Base-by-base conservation (phyloP, 352 stramenopile species). In the Phytophthora agathidicida region DNA sequence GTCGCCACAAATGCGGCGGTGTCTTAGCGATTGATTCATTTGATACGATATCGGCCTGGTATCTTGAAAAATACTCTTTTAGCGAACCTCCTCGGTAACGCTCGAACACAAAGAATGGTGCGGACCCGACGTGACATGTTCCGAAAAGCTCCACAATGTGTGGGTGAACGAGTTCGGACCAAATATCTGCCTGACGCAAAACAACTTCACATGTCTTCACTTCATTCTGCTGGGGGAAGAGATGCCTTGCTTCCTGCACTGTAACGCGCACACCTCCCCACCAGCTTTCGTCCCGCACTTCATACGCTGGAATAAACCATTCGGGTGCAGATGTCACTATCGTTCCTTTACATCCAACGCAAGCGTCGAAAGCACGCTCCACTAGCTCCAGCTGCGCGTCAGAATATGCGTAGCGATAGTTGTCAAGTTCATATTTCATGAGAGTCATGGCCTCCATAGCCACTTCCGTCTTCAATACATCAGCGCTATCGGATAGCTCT, bases 121-220 rank as follows among this genome's bases (percentile, higher is more conserved):
- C 17, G 3, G 33, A 28, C 3, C 45, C 60, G 5, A 67, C 44
- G 24, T 74, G 60, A 2, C 48, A 74, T 8, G 65, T 60, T 1
- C 65, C 65, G 28, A 69, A 73, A 31, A 74, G 60, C 17, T 74
- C 65, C 16, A 70, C 48, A 6, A 74, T 27, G 24, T 74, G 65
- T 1, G 65, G 65, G 20, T 74, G 65, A 39, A 74, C 65, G 11
- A 74, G 53, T 17, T 74, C 53, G 1, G 65, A 74, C 65, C 65
- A 71, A 45, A 74, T 23, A 23, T 52, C 49, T 23, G 65, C 65
- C 22, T 70, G 65, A 14, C 54, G 32, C 24, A 62, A 26, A 26
- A 69, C 39, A 45, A 39, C 10, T 65, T 65, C 60, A 39, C 53
- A 51, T 35, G 30, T 23, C 11, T 27, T 50, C 27, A 3, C 11